A percentile compares a stretch with the other conserved stretches of the same genome.
Evolutionary conservation across 2,329 filamentous ascomycete species (phyloP).

Genomic region (Stagonosporopsis tanaceti): DNA sequence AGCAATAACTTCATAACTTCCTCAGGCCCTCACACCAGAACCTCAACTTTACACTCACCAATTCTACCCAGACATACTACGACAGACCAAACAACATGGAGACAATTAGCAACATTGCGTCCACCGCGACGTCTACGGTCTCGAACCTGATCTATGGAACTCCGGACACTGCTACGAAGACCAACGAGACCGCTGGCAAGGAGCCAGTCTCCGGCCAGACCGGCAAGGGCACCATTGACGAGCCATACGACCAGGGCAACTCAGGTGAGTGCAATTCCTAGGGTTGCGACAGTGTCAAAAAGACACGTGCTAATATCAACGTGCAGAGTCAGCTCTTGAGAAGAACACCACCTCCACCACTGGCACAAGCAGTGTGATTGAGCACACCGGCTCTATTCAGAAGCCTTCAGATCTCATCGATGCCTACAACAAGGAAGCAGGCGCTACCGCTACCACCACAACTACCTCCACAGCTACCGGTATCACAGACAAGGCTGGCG

Average conservation of each 20-base stretch:
- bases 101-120: conserved; percentile 48
- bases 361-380: conserved; percentile 2
- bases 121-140: conserved; percentile 34
- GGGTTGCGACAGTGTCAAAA: not conserved
- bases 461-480: conserved; percentile 40
- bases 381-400: conserved; percentile 15
- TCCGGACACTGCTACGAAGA: conserved; percentile 42
- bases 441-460: conserved; percentile 27
- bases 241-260: conserved; percentile 84
- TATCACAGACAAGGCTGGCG: conserved; percentile 33
- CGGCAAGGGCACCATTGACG: conserved; percentile 71
- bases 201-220: conserved; percentile 77
- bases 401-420: conserved; percentile 25
- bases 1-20: conserved; percentile 21
- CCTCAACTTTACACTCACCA: not conserved
- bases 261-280: conserved; percentile 55
- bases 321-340: conserved; percentile 26
- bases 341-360: conserved; percentile 17
- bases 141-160: conserved; percentile 52
- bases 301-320: conserved; percentile 17
- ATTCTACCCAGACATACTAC: not conserved
- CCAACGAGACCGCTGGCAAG: conserved; percentile 51
- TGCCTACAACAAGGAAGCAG: conserved; percentile 21
- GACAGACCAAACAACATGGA: conserved; percentile 41
- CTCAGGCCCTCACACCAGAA: conserved; percentile 4